Percentiles rank a stretch among this genome's conserved stretches.
These are phyloP conservation scores for Xylariaceae sp. DNA, from an alignment of 2,329 filamentous ascomycete species.

Conservation along the genomic window DNA sequence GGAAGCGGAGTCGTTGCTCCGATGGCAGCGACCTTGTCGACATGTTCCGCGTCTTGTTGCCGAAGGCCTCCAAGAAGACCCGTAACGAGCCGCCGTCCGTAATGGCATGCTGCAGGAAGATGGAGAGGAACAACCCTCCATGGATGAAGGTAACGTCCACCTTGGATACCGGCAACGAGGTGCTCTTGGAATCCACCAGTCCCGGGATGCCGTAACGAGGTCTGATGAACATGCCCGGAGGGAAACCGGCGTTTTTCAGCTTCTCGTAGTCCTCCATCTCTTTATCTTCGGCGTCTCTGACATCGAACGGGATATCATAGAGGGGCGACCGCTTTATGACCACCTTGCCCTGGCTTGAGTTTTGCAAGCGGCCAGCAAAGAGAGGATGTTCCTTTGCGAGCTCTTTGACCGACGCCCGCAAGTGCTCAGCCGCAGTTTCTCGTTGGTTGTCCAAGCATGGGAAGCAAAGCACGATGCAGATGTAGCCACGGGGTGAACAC, in stretches of 20 bases:
- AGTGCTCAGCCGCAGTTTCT: constrained; percentile 21
- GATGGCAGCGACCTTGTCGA: constrained; percentile 24
- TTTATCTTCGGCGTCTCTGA: constrained; percentile 10
- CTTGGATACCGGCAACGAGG: constrained; percentile 33
- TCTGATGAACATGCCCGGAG: constrained; percentile 25
- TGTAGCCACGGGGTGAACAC: constrained; percentile 30
- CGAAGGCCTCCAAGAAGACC: constrained; percentile 36
- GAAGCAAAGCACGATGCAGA: constrained; percentile 31
- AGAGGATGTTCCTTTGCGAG: constrained; percentile 27
- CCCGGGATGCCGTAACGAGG: constrained; percentile 23
- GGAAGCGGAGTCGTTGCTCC: constrained; percentile 24
- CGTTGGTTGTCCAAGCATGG: constrained; percentile 24
- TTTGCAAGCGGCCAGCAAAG: constrained; percentile 27
- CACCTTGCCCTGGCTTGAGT: constrained; percentile 21
- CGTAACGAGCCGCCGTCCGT: constrained; percentile 37
- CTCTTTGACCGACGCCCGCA: constrained; percentile 23
- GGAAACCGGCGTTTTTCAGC: constrained; percentile 25
- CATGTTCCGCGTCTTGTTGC: constrained; percentile 30
- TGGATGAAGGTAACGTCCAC: constrained; percentile 35
- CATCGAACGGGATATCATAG: constrained; percentile 27
- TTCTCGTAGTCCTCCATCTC: constrained; percentile 21
- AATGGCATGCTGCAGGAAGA: constrained; percentile 39
- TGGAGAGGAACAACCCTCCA: constrained; percentile 36
- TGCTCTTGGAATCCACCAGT: constrained; percentile 14
- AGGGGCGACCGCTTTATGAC: constrained; percentile 22